Conservation (phyloP, 257 asterid species). For the Asclepias syriaca region DNA sequence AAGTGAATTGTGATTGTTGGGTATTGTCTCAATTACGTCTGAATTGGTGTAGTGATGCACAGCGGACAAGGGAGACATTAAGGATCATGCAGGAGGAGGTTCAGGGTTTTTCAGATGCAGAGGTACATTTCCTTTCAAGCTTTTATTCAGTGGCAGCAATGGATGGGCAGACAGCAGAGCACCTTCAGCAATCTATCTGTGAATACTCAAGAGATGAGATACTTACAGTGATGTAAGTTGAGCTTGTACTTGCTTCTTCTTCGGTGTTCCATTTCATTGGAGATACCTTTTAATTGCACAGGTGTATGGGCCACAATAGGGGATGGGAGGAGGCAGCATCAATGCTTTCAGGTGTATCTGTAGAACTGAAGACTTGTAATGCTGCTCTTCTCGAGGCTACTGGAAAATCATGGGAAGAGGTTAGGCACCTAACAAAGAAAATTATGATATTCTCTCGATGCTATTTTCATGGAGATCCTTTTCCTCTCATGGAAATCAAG, state of each 20-base stretch:
- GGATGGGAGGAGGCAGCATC: constrained; percentile 99
- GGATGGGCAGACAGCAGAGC: constrained; percentile 98
- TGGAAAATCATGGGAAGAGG: constrained; percentile 93
- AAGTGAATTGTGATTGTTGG: constrained; percentile 6
- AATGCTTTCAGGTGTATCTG: constrained; percentile 63
- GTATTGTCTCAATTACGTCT: constrained; percentile 14
- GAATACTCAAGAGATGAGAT: constrained; percentile 64
- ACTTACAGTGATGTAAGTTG: constrained; percentile 78
- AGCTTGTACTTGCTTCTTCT: constrained; percentile 17
- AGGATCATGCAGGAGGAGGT: constrained; percentile 85
- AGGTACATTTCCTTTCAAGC: constrained; percentile 75
- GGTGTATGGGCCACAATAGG: constrained; percentile 98
- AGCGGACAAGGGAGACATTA: constrained; percentile 74
- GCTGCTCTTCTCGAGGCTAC: constrained; percentile 92
- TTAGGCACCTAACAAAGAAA: constrained; percentile 15
- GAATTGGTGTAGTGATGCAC: constrained; percentile 67
- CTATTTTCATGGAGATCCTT: neutral
- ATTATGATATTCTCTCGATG: neutral
- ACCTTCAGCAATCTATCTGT: constrained; percentile 60
- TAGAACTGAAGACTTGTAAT: constrained; percentile 83
- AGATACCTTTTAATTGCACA: constrained; percentile 27
- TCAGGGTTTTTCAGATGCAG: constrained; percentile 64
- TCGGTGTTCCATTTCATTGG: constrained; percentile 10
- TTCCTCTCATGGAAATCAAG: neutral
- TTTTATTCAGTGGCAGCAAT: constrained; percentile 93